Evolutionary conservation across 2,329 filamentous ascomycete genomes (phyloP).

Genomic region (Aspergillus pseudonomiae): DNA sequence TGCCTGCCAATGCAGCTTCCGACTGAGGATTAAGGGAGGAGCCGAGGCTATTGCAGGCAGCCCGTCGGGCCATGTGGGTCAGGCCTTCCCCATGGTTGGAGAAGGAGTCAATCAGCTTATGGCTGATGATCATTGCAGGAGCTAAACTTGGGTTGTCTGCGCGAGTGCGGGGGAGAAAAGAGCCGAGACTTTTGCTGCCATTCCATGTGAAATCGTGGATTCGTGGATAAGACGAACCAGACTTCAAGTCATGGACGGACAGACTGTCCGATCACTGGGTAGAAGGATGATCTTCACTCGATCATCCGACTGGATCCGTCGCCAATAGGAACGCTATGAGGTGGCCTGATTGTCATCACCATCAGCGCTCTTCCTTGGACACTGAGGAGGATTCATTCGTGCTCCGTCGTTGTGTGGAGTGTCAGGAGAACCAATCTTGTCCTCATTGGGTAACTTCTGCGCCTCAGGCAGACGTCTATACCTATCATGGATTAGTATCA

Average conservation of each 20-base stretch:
- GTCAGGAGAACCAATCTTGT: no score
- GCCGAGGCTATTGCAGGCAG: not conserved
- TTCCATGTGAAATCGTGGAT: not conserved
- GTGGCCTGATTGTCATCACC: not conserved
- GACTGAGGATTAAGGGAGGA: not conserved
- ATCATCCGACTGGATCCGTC: not conserved
- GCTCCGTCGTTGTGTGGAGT: no score
- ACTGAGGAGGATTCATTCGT: no score
- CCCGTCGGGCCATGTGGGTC: not conserved
- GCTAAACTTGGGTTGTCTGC: not conserved
- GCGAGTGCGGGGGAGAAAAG: slow-evolving; percentile 1
- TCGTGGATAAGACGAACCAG: not conserved
- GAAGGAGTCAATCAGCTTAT: not conserved
- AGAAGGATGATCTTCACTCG: not conserved
- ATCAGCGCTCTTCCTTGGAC: no score
- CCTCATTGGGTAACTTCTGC: no score
- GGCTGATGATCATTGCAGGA: not conserved
- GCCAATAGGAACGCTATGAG: not conserved
- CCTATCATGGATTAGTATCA: no score
- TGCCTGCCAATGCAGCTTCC: not conserved
- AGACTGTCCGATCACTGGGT: not conserved
- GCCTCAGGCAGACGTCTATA: no score
- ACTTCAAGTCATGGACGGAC: not conserved
- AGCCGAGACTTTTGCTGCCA: not conserved
- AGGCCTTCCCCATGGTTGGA: not conserved